These are phyloP conservation scores for Euphorbia corollata DNA, from an alignment of 441 rosid species.

Conservation along the genomic window DNA sequence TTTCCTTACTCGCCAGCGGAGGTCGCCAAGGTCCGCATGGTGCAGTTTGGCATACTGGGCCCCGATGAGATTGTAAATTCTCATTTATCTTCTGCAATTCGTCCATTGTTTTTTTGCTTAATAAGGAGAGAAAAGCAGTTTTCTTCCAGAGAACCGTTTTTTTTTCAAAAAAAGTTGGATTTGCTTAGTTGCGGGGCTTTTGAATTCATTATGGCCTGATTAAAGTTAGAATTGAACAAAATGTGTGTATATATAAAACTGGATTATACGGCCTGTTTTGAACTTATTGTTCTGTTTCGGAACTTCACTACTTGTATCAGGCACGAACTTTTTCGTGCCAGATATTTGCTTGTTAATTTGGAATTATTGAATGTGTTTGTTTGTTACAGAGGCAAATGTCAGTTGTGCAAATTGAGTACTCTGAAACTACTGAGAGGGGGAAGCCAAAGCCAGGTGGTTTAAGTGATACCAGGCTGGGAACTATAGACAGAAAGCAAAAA, in stretches of 20 bases:
- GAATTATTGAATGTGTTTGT: background rate
- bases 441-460: conserved; percentile 82
- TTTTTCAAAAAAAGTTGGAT: background rate
- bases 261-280: too few species aligned
- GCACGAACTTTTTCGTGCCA: background rate
- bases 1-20: conserved; percentile 93
- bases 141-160: background rate
- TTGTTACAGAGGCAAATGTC: conserved; percentile 91
- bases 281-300: background rate
- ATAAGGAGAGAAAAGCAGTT: background rate
- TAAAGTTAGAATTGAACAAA: background rate
- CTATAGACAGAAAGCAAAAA: conserved; percentile 86
- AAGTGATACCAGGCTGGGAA: conserved; percentile 79
- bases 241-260: too few species aligned
- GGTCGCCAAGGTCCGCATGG: conserved; percentile 81
- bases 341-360: background rate
- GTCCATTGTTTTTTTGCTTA: background rate
- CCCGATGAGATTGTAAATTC: conserved; percentile 61
- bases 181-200: too few species aligned
- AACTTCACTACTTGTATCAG: too few species aligned
- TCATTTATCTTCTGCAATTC: conserved; percentile 5
- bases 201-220: background rate
- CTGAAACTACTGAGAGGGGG: conserved; percentile 95
- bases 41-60: conserved; percentile 67
- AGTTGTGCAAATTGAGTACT: conserved; percentile 77